Base-by-base conservation (phyloP, 306 rosid genomes). In the Comarum palustre region DNA sequence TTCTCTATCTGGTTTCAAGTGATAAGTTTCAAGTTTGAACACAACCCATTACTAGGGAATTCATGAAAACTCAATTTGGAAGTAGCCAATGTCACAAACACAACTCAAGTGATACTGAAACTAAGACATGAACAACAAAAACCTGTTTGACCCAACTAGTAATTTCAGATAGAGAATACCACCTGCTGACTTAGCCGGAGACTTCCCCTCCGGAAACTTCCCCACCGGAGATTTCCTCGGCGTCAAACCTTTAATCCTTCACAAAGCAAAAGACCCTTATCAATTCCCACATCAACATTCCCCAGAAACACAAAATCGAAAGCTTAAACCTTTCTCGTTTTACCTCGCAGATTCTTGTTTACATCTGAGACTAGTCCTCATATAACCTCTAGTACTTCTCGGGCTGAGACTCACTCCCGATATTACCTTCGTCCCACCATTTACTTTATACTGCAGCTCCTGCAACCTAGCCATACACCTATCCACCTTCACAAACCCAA, bases 351-450 rank as follows among this genome's bases (percentile, higher is more conserved):
- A 86, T 77, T 94, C 97, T 79, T 94, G 97, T 87, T 94, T 94
- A 80, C 99, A 94, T 80, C 93, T 85, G 71, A 94, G 96, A 74
- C 97, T 91, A 17, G 99, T 89, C 77, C 86, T 88, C 31, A 94
- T 84, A 77, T 94, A 94, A 55, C 78, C 82, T 83, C 93, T 83
- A 48, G 99, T 94, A 34, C 97, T 94, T 43, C 97, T 87, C 75
- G 99, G 99, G 79, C 99, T 91, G 27, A 94, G 97, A 76, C 74
- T 94, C 36, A 88, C 93, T 6, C 95, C 96, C 0, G 99, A 88
- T 6, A 91, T 84, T n/a, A 87, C 88, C 79, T 94, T 94, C 47
- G 78, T 81, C 66, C 99, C 96, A 22, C 96, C 99, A 14, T 86
- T 52, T 46, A 84, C 96, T 0, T 93, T 91, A 62, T 85, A 88